A percentile compares a stretch with the other conserved stretches of the same genome.
These are phyloP conservation scores for Kalanchoe fedtschenkoi DNA, from an alignment of 164 flowering plant species.

Conservation along the genomic window DNA sequence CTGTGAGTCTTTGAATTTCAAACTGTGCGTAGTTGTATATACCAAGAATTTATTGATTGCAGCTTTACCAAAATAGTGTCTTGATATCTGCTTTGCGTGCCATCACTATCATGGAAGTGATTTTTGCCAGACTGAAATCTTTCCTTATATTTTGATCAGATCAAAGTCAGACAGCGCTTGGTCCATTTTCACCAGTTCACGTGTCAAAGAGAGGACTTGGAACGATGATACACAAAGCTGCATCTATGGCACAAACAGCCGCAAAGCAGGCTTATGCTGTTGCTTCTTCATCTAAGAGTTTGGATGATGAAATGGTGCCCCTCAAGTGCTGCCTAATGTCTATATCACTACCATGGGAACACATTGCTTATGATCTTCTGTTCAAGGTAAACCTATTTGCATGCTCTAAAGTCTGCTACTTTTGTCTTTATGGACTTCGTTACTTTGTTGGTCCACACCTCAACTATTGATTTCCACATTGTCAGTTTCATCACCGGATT, in stretches of 20 bases:
- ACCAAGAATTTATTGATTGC: not conserved
- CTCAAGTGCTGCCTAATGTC: conserved; percentile 96
- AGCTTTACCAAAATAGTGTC: no score
- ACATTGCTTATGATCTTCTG: conserved; percentile 82
- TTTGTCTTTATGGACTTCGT: not conserved
- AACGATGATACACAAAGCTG: conserved; percentile 76
- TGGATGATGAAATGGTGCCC: conserved; percentile 68
- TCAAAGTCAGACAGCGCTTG: conserved; percentile 58
- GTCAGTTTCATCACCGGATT: not conserved
- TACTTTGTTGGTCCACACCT: not conserved
- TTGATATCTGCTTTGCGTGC: not conserved
- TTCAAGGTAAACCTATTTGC: conserved; percentile 53
- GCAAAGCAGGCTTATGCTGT: conserved; percentile 94
- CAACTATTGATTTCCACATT: not conserved
- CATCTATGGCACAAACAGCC: conserved; percentile 76
- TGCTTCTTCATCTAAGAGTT: conserved; percentile 34
- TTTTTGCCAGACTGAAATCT: conserved; percentile 1
- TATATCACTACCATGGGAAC: conserved; percentile 89
- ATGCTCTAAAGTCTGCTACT: not conserved
- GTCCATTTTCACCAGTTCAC: conserved; percentile 63
- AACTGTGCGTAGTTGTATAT: not conserved
- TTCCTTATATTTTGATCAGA: conserved; percentile 29
- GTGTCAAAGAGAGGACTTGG: conserved; percentile 52
- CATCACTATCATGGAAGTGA: not conserved
- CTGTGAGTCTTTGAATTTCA: no score